Evolutionary conservation across 441 rosid genomes (phyloP).

Genomic region (Eutrema salsugineum): DNA sequence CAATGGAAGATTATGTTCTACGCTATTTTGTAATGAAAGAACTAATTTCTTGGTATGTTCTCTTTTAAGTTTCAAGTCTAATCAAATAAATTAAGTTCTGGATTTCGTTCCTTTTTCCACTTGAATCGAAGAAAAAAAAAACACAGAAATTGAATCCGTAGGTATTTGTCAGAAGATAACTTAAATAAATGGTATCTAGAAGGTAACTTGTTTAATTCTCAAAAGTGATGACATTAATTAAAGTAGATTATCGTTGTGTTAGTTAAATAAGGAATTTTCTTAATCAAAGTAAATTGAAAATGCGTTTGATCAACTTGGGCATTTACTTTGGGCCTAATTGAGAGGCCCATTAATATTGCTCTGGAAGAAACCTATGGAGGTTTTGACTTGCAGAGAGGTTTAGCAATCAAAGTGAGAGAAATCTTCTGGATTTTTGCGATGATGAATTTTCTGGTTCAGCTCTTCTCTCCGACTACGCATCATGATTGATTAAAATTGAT

Average conservation of each 20-base stretch:
- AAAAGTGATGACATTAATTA: background rate
- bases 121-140: background rate
- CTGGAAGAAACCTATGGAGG: background rate
- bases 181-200: no score
- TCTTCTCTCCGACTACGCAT: background rate
- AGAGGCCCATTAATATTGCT: background rate
- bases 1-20: background rate
- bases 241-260: background rate
- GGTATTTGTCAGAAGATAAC: no score
- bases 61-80: background rate
- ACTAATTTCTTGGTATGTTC: conserved; percentile 5
- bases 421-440: background rate
- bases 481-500: background rate
- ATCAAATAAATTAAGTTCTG: background rate
- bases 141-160: background rate
- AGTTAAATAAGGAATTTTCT: background rate
- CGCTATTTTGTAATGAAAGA: background rate
- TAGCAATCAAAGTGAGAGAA: background rate
- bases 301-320: background rate
- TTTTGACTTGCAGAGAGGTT: background rate
- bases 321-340: background rate
- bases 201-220: no score
- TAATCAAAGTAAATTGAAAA: background rate
- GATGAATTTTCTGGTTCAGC: conserved; percentile 21
- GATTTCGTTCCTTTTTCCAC: background rate